These are phyloP conservation scores for Vaccinium darrowii DNA, from an alignment of 148 eudicot genomes.

Conservation along the genomic window DNA sequence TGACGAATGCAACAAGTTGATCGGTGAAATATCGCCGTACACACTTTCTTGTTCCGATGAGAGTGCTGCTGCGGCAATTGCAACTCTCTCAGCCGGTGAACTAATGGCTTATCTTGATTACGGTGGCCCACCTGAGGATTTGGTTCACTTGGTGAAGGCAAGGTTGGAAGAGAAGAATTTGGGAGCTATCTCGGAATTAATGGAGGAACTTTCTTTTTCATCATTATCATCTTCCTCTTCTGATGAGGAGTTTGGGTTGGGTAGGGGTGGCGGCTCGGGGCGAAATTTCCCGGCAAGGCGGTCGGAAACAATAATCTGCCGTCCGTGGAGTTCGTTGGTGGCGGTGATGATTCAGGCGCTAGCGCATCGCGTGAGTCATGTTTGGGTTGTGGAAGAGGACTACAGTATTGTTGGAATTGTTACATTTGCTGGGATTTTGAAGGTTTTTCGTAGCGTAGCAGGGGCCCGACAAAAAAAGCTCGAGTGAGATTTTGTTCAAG, in stretches of 20 bases:
- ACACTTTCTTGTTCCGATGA: constrained; percentile 67
- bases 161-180: constrained; percentile 55
- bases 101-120: constrained; percentile 73
- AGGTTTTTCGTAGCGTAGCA: constrained; percentile 41
- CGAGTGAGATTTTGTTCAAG: neutral
- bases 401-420: constrained; percentile 65
- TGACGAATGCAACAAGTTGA: constrained; percentile 54
- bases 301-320: constrained; percentile 62
- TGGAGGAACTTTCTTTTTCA: constrained; percentile 47
- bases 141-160: constrained; percentile 54
- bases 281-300: constrained; percentile 40
- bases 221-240: constrained; percentile 57
- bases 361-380: constrained; percentile 65
- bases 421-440: constrained; percentile 64
- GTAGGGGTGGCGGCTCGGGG: constrained; percentile 29
- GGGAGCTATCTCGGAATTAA: constrained; percentile 57
- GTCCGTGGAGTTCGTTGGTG: constrained; percentile 69
- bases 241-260: constrained; percentile 58
- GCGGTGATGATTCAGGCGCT: constrained; percentile 95
- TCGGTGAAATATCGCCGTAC: constrained; percentile 77
- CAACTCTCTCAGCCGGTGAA: constrained; percentile 72
- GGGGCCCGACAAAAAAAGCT: constrained; percentile 13
- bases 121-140: constrained; percentile 63
- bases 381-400: constrained; percentile 80
- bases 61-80: constrained; percentile 55